Conservation (phyloP, 1,284 basidiomycete species). For the Puccinia triticina region DNA sequence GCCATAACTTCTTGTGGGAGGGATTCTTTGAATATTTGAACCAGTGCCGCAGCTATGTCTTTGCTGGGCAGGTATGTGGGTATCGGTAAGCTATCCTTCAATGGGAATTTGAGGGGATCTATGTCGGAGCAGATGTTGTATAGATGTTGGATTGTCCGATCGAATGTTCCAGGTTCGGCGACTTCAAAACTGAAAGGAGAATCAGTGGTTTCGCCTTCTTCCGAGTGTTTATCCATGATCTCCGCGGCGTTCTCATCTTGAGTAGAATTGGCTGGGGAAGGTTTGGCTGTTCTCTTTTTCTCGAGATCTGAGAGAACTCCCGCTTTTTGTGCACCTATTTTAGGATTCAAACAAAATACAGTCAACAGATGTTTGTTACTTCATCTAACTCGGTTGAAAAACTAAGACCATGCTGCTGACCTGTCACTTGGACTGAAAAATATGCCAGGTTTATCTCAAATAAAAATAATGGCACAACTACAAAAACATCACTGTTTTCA, state of each 20-base stretch:
- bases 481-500: slow-evolving; percentile 28
- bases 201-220: neutral
- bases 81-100: slow-evolving; percentile 11
- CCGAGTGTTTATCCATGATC: neutral
- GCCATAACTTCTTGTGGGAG: slow-evolving; percentile 15
- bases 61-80: slow-evolving; percentile 1
- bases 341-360: neutral
- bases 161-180: slow-evolving; percentile 15
- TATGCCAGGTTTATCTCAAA: slow-evolving; percentile 50
- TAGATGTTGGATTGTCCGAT: slow-evolving; percentile 35
- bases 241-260: neutral
- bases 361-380: neutral
- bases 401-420: slow-evolving; percentile 11
- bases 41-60: slow-evolving; percentile 11
- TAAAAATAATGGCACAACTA: slow-evolving; percentile 37
- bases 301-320: slow-evolving; percentile 8
- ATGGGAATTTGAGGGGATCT: slow-evolving; percentile 39
- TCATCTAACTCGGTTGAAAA: no score
- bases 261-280: neutral
- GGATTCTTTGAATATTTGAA: slow-evolving; percentile 33
- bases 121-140: slow-evolving; percentile 28
- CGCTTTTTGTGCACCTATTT: slow-evolving; percentile 5
- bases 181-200: slow-evolving; percentile 13
- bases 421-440: slow-evolving; percentile 36
- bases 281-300: slow-evolving; percentile 14